phyloP scores from a whole-genome alignment of 208 protist species.

The Willaertia magna region DNA sequence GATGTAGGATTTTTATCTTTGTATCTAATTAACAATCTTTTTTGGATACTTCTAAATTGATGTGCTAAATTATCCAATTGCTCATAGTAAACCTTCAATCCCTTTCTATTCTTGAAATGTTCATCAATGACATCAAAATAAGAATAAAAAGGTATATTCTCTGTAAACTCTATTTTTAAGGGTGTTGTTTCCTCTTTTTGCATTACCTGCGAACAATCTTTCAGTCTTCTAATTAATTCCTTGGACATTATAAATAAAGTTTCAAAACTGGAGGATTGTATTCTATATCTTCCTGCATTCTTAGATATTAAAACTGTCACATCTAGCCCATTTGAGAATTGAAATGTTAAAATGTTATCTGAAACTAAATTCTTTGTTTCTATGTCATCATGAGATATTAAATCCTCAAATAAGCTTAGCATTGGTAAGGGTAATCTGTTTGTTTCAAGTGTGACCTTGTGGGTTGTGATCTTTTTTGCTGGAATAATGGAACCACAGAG shows the following conservation, averaged over 20 bases:
- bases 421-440: slow-evolving; percentile 52
- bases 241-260: slow-evolving; percentile 57
- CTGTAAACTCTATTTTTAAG: slow-evolving; percentile 39
- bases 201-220: background rate
- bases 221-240: slow-evolving; percentile 51
- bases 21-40: slow-evolving; percentile 66
- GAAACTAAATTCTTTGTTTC: slow-evolving; percentile 18
- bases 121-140: slow-evolving; percentile 58
- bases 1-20: slow-evolving; percentile 65
- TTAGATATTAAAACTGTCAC: slow-evolving; percentile 74
- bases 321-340: slow-evolving; percentile 54
- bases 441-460: slow-evolving; percentile 71
- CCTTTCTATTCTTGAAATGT: slow-evolving; percentile 47
- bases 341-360: slow-evolving; percentile 56
- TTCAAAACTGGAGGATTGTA: slow-evolving; percentile 62
- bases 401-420: slow-evolving; percentile 59
- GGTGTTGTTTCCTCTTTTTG: background rate
- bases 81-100: background rate
- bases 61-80: slow-evolving; percentile 13
- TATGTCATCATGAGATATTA: slow-evolving; percentile 29
- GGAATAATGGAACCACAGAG: slow-evolving; percentile 30
- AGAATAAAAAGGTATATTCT: slow-evolving; percentile 56
- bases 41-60: slow-evolving; percentile 60
- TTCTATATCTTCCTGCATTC: slow-evolving; percentile 63
- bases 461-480: slow-evolving; percentile 50